Base-by-base conservation (phyloP, 768 basidiomycete species). In the Dentipellis sp. region DNA sequence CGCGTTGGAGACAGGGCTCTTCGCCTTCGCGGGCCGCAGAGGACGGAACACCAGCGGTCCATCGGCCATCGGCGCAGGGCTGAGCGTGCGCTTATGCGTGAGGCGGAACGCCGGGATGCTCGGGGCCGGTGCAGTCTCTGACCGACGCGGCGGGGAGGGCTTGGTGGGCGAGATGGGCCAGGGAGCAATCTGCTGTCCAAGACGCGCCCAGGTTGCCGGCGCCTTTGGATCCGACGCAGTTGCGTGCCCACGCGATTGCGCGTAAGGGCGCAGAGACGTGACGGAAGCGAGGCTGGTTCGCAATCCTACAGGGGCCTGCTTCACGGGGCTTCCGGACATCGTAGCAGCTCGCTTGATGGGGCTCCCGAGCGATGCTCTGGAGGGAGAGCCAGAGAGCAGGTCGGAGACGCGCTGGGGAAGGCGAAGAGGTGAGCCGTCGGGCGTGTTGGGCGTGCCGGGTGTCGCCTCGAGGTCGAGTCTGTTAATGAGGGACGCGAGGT, bases 391-490 rank as follows among this genome's bases (percentile, higher is more conserved):
- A 12, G 48, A 45, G 39, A 62, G 64, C 21, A 59, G 59, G 12
- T 65, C 64, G 34, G 62, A 56, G 19, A 62, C 57, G 50, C 65
- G 34, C 36, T 68, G 63, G 61, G 57, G 59, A 48, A 60, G 56
- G 39, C 56, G 54, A 17, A 64, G 57, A 16, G 72, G 68, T 0
- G 75, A 74, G 35, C 68, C 71, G 22, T 69, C 68, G 21, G 75
- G 68, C 2, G 81, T 75, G 2, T 69, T 68, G 22, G 75, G 68
- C 2, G 81, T 75, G 2, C 74, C 73, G 0, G 88, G 89, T 0
- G 90, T 91, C 4, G 87, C 86, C 64, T 89, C 82, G 3, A 92
- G 73, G 60, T 91, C 86, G n/a, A 92, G 75, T n/a, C 79, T 78
- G 59, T 84, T 87, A 66, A 92, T 88, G 3, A 92, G 72, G 55